Evolutionary conservation across 2,329 filamentous ascomycete species (phyloP), one percentile per base, ranked within the genome.

Genomic region (Penicillium sp.): DNA sequence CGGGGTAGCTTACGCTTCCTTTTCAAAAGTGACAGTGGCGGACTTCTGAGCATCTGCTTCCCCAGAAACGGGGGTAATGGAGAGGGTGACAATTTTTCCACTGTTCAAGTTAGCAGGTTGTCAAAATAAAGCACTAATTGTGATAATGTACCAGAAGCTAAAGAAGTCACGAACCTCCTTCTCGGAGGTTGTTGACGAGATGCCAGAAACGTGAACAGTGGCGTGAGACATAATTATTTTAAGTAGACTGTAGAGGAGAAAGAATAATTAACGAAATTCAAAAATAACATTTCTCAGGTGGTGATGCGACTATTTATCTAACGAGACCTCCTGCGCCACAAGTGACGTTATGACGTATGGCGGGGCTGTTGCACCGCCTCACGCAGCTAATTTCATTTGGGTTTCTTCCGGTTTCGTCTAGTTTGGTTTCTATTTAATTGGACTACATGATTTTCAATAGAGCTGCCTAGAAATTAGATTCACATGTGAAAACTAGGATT

Each of bases 111-210:
- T 48, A 61, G 44, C 16, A 17, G n/a, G 10, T 22, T 22, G n/a
- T 31, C 25, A 19, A 19, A n/a, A 19, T 44, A 12, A 35, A 35
- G 2, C 1, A 35, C 10, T n/a, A 14, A 2, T 41, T 38, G 62
- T 25, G 16, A 41, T 1, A 7, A 10, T 49, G 31, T 52, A 69
- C 90, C 84, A 87, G 77, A 97, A 97, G 81, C 89, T 94, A 82
- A 99, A 99, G 83, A 99, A 99, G 73, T 96, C 92, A 71, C 86
- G 86, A 68, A 99, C 87, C 77, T 97, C 91, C 78, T 92, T 88
- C 77, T 99, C 91, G 65, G 84, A 86, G 55, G 93, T 97, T 73
- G 87, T 78, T 60, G 81, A 73, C 65, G 89, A 86, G 78, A 99
- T 96, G 80, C 94, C 92, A 78, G 89, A 89, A 69, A 97, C 92